phyloP scores from a whole-genome alignment of 352 stramenopile species.

The Peronospora farinosa region DNA sequence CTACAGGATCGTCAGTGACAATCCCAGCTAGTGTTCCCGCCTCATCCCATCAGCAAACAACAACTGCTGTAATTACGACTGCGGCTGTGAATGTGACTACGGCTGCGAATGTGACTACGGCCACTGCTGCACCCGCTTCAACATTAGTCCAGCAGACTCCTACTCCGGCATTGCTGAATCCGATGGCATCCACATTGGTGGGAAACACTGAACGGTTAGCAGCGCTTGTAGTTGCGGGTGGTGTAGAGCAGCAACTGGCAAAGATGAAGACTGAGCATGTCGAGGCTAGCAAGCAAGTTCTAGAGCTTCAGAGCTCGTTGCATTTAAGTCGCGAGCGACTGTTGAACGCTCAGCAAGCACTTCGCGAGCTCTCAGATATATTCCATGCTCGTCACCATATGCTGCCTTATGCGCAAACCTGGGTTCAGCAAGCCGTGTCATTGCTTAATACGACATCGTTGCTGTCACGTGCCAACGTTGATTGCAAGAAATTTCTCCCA shows the following conservation, averaged over 20 bases:
- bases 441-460: constrained; percentile 47
- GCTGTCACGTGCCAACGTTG: constrained; percentile 31
- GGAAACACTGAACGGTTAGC: constrained; percentile 52
- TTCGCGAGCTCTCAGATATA: constrained; percentile 52
- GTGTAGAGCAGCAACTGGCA: constrained; percentile 61
- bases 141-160: constrained; percentile 11
- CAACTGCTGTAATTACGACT: not conserved
- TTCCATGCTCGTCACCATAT: constrained; percentile 65
- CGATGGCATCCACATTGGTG: constrained; percentile 28
- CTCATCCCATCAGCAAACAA: constrained; percentile 5
- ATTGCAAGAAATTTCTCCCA: constrained; percentile 36
- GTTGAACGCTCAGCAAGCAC: constrained; percentile 36
- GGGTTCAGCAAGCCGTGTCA: constrained; percentile 43
- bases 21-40: constrained; percentile 1
- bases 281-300: constrained; percentile 62
- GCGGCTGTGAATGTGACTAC: not conserved
- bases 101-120: no score
- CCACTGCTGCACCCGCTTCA: not conserved
- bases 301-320: constrained; percentile 62
- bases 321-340: constrained; percentile 58
- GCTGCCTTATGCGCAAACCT: constrained; percentile 48
- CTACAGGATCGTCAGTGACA: constrained; percentile 1
- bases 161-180: constrained; percentile 19
- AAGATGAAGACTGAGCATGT: constrained; percentile 70
- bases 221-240: constrained; percentile 49